Base-by-base conservation (phyloP, 306 rosid species). In the Trifolium dubium region DNA sequence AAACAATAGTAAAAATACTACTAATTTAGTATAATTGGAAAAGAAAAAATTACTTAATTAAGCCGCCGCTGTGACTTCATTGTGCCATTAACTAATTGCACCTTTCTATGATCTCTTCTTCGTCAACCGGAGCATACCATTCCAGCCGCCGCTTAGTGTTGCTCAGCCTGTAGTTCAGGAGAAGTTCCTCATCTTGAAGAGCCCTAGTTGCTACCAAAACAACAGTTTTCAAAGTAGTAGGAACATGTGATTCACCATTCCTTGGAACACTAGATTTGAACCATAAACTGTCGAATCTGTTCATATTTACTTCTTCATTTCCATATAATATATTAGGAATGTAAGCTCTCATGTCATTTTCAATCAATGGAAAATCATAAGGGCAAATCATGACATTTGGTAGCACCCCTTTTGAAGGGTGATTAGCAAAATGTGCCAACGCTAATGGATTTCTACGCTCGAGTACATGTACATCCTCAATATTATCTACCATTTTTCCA, bases 341-440 rank as follows among this genome's bases (percentile, higher is more conserved):
- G 86, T 89, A 91, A 17, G 61, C 83, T 62, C 95, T 83, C 92
- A 88, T 91, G 72, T 71, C 72, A 41, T 79, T 91, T 73, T 91
- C 96, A 6, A 83, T 73, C 74, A 91, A 82, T 46, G 97, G 98
- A 79, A 89, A 93, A 83, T 93, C 97, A 79, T 85, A 93, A 44
- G 92, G 96, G 79, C 98, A 93, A 59, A 91, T 72, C 89, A 91
- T 91, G 72, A 89, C 97, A 82, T 93, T 93, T 77, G 97, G 97
- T 41, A 62, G 75, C 87, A 86, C 74, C 64, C 84, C 94, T 84
- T 89, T 87, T 28, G 90, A 82, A 34, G 98, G 98, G 83, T 89
- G 95, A 73, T 94, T 91, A 19, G 97, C 95, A 13, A 80, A 91
- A 84, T 94, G 98, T 44, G 88, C 92, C 15, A 91, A 79, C 41